phyloP scores from a whole-genome alignment of 2,329 filamentous ascomycete species.

The Ceratocystis huliohia region DNA sequence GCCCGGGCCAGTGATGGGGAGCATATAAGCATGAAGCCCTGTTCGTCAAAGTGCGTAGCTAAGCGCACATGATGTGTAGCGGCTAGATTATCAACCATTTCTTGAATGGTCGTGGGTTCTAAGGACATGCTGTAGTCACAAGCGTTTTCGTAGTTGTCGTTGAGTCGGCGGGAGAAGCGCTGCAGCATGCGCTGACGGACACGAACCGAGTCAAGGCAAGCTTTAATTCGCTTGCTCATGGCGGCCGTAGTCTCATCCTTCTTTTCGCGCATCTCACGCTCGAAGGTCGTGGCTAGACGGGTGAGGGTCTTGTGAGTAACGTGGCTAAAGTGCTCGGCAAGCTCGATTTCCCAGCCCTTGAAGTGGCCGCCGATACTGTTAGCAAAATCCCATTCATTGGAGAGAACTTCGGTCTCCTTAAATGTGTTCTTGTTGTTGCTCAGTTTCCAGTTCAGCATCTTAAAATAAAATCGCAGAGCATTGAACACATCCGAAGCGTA shows the following conservation, averaged over 20 bases:
- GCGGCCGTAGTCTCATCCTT: constrained; percentile 72
- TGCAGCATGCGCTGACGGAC: constrained; percentile 94
- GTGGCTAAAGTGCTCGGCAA: constrained; percentile 92
- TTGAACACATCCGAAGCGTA: constrained; percentile 88
- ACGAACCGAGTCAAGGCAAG: constrained; percentile 86
- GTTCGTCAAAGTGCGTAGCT: constrained; percentile 52
- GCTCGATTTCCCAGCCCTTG: constrained; percentile 89
- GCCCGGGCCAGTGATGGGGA: constrained; percentile 59
- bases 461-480: constrained; percentile 94
- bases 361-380: constrained; percentile 85
- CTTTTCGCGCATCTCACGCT: constrained; percentile 73
- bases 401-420: constrained; percentile 93
- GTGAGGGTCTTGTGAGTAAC: constrained; percentile 86
- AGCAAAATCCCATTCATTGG: constrained; percentile 96
- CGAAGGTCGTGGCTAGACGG: constrained; percentile 79
- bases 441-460: constrained; percentile 95
- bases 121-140: constrained; percentile 86
- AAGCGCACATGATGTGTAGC: constrained; percentile 80
- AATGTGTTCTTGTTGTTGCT: constrained; percentile 98
- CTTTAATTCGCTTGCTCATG: constrained; percentile 96
- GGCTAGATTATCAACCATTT: constrained; percentile 69
- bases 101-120: constrained; percentile 51
- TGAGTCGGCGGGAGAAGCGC: constrained; percentile 81
- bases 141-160: constrained; percentile 89
- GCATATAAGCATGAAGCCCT: constrained; percentile 71